Percentiles rank a stretch among this genome's conserved stretches.
Conservation (phyloP, 345 rosid genomes). For the Corchorus olitorius region DNA sequence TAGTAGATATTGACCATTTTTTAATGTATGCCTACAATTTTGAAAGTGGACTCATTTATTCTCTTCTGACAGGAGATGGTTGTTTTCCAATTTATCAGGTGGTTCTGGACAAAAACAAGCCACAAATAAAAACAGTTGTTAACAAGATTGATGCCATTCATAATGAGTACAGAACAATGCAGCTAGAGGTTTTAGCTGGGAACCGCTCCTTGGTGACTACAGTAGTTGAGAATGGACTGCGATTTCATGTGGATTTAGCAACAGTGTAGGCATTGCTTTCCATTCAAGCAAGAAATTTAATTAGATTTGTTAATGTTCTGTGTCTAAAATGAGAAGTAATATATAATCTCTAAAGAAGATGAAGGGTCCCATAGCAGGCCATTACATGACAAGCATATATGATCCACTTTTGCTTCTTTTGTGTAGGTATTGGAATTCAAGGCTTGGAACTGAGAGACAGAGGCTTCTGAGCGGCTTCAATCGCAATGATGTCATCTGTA, state of each 20-base stretch:
- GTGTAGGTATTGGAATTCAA: slow-evolving; percentile 92
- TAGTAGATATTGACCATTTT: slow-evolving; percentile 10
- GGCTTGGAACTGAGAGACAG: slow-evolving; percentile 87
- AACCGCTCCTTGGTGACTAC: slow-evolving; percentile 83
- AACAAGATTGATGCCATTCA: slow-evolving; percentile 76
- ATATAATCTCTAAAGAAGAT: background rate
- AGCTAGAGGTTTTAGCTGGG: slow-evolving; percentile 94
- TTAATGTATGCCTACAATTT: background rate
- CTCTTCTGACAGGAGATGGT: slow-evolving; percentile 13
- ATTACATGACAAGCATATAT: background rate
- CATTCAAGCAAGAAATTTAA: slow-evolving; percentile 15
- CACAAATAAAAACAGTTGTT: slow-evolving; percentile 89
- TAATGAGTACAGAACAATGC: slow-evolving; percentile 85
- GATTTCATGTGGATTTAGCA: slow-evolving; percentile 85
- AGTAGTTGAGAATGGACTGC: slow-evolving; percentile 86
- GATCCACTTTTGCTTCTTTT: slow-evolving; percentile 13
- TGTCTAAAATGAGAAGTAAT: background rate
- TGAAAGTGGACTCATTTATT: slow-evolving; percentile 11
- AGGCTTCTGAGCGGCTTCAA: slow-evolving; percentile 67
- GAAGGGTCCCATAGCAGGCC: background rate
- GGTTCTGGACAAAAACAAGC: slow-evolving; percentile 84
- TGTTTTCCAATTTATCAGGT: slow-evolving; percentile 49
- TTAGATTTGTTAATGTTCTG: slow-evolving; percentile 1
- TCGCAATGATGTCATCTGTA: slow-evolving; percentile 74
- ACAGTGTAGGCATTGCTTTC: slow-evolving; percentile 57